Evolutionary conservation across 495 filamentous ascomycete genomes (phyloP), one percentile per base, ranked within the genome.

Genomic region (Talaromyces ruber): DNA sequence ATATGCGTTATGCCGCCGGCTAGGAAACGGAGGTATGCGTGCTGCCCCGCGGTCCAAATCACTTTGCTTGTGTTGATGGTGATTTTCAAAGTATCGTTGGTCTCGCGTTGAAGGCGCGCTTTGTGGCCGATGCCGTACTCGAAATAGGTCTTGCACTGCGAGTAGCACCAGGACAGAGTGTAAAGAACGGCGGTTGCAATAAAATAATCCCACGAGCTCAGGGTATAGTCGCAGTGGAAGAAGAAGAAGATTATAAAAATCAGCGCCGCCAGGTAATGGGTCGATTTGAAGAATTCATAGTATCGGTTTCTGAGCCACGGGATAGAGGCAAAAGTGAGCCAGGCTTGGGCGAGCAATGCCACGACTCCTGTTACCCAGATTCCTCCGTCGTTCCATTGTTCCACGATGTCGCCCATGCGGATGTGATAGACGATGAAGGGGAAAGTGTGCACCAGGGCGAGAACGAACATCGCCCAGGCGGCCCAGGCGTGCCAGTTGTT

Each of bases 191-290:
- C 81, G 0, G 79, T 75, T 6, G 82, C 81, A 64, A 86, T 83
- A 64, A 86, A 86, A 65, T 87, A 88, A 65, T 85, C 81, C 83
- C 83, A 85, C 32, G 82, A 84, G 3, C 77, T 75, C 11, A 87
- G 71, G 0, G 70, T 72, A 66, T 78, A 84, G 65, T 83, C 79
- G 63, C 83, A 86, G 66, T 87, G 82, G 24, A 81, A 73, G 68
- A 84, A 84, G 65, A 86, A 80, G 67, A 82, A 82, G 16, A 85
- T 59, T 4, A 81, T 69, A 61, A 84, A 86, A 2, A 84, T 59
- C n/a, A 79, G 54, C 0, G 78, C 79, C 52, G 78, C 80, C 52
- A 82, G 47, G 55, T 78, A 77, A 62, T 86, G 84, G 0, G 78
- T 78, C 8, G 70, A 68, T 65, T 86, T 85, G 76, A 86, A 85